Conservation (phyloP, 2,329 filamentous ascomycete species). For the Aspergillus sp. region DNA sequence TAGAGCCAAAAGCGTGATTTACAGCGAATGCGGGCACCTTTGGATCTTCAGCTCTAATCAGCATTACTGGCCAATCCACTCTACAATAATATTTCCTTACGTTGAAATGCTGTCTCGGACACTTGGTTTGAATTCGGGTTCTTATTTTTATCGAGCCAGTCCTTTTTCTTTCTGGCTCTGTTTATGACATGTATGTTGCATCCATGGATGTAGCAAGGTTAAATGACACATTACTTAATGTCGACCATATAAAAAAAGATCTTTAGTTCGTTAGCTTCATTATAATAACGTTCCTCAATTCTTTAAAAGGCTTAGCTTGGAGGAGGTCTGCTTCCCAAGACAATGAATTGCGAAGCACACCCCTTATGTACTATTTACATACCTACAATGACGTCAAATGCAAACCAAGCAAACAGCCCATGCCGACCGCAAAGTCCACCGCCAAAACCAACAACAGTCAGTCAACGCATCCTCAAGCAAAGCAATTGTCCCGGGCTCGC, state of each 20-base stretch:
- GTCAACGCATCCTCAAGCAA: too few species aligned
- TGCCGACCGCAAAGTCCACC: too few species aligned
- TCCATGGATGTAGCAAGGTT: not conserved
- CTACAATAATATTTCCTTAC: not conserved
- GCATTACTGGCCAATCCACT: not conserved
- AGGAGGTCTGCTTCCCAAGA: not conserved
- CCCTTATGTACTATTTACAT: not conserved
- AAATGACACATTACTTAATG: not conserved
- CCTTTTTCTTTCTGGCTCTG: not conserved
- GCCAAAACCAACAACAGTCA: too few species aligned
- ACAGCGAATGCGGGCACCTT: not conserved
- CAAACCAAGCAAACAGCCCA: not conserved
- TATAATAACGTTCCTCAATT: not conserved
- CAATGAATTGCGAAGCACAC: not conserved
- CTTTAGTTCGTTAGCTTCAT: not conserved
- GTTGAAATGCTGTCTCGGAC: not conserved
- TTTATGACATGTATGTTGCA: not conserved
- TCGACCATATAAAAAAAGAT: not conserved
- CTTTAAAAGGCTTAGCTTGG: not conserved
- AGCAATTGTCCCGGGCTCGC: not conserved
- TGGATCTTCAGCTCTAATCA: not conserved
- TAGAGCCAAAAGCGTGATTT: not conserved
- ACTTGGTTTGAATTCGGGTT: not conserved
- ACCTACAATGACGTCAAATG: not conserved
- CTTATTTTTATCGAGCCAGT: not conserved